These are phyloP conservation scores for Guyanaporus albipodus DNA, from an alignment of 768 basidiomycete species.

Conservation along the genomic window DNA sequence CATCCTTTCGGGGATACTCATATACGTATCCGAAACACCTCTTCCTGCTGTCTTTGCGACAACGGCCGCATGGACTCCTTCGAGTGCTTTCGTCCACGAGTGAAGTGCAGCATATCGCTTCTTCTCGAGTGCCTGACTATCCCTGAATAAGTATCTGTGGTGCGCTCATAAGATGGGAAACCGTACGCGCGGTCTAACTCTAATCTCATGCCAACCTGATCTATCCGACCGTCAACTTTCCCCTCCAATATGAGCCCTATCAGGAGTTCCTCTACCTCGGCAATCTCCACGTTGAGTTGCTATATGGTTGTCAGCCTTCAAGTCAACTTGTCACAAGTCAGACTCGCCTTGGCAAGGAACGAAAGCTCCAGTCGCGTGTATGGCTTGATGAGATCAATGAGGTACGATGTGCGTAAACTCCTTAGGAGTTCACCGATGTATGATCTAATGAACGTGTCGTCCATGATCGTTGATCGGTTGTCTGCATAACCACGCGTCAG, in stretches of 20 bases:
- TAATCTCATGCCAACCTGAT: slow-evolving; percentile 91
- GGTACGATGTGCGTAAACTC: slow-evolving; percentile 91
- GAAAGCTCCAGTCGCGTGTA: slow-evolving; percentile 92
- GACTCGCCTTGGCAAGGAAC: slow-evolving; percentile 82
- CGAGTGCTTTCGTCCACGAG: slow-evolving; percentile 80
- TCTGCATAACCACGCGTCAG: slow-evolving; percentile 43
- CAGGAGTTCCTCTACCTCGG: slow-evolving; percentile 91
- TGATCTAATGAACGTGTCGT: slow-evolving; percentile 88
- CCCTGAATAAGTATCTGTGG: slow-evolving; percentile 3
- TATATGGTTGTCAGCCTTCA: slow-evolving; percentile 30
- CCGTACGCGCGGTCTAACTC: slow-evolving; percentile 83
- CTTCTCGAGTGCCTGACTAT: slow-evolving; percentile 82
- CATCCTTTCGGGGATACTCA: slow-evolving; percentile 31
- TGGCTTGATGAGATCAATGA: slow-evolving; percentile 97
- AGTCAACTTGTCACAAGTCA: neutral
- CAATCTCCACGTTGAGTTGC: slow-evolving; percentile 93
- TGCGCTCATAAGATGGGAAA: neutral
- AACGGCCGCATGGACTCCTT: slow-evolving; percentile 71
- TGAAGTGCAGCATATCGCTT: slow-evolving; percentile 77
- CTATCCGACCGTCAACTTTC: slow-evolving; percentile 95
- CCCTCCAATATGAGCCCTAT: slow-evolving; percentile 93
- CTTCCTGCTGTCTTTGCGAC: slow-evolving; percentile 62
- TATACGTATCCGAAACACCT: slow-evolving; percentile 31
- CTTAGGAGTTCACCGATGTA: slow-evolving; percentile 96
- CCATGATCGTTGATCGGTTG: slow-evolving; percentile 93